Evolutionary conservation across 352 stramenopile species (phyloP), one percentile per base, ranked within the genome.

Genomic region (Phytopythium oedochilum): DNA sequence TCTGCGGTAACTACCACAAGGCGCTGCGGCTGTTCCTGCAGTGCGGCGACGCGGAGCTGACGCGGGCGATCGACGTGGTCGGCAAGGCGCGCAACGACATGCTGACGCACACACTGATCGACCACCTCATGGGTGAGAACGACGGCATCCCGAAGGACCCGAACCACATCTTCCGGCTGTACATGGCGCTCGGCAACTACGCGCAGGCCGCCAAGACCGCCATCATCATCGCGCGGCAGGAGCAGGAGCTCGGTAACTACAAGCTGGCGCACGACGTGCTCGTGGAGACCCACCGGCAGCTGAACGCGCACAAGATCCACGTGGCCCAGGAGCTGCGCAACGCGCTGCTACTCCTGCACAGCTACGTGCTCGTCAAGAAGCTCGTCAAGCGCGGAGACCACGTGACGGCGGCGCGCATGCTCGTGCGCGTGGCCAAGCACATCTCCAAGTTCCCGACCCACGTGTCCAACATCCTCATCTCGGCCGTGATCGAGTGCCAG

Each of bases 141-240:
- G 91, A 97, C 60, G 92, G 93, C 28, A 94, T 97, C 49, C 88
- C 88, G 1, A 97, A 98, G 64, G 94, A 98, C 57, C 90, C 92
- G 6, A 93, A 97, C 60, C 94, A 98, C 60, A 97, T 98, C 52
- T 98, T 97, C 55, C 81, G 90, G 0, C 63, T 98, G 17, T 98
- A 98, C 72, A 83, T 98, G 77, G 88, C 89, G 22, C 77, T 98
- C n/a, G 91, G 88, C 18, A 97, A 98, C 68, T 98, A 96, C 69
- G 66, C 86, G 0, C 86, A 98, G 60, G 93, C 93, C 1, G 88
- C 90, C 17, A 97, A 97, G 62, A 98, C 93, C 7, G 93, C 93
- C 12, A 81, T 97, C 51, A 96, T 98, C 64, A 98, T 98, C 55
- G 85, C 94, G 25, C 73, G 86, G 28, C 89, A 98, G 56, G 90